Evolutionary conservation across 495 filamentous ascomycete species (phyloP).

Genomic region (Polyplosphaeria fusca): DNA sequence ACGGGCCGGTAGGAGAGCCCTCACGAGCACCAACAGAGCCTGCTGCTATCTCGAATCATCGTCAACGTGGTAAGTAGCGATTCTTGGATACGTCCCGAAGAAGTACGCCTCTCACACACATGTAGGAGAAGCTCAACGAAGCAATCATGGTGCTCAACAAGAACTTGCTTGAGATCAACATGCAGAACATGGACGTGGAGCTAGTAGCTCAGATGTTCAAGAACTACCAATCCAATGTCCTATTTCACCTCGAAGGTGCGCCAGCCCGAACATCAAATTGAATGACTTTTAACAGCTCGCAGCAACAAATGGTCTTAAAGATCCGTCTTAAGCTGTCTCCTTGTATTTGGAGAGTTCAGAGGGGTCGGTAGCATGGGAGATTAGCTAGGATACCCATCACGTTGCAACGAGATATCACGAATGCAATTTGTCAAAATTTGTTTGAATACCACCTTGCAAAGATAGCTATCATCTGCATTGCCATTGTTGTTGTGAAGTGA

Average conservation of each 20-base stretch:
- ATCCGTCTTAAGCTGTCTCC: slow-evolving; percentile 59
- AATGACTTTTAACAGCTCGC: neutral
- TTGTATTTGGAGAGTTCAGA: too few species aligned
- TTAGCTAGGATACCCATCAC: too few species aligned
- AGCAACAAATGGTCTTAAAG: slow-evolving; percentile 85
- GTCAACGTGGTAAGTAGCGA: slow-evolving; percentile 77
- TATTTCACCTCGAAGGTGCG: slow-evolving; percentile 94
- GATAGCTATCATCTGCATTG: too few species aligned
- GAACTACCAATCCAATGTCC: slow-evolving; percentile 96
- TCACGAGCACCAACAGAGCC: slow-evolving; percentile 94
- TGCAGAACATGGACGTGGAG: slow-evolving; percentile 97
- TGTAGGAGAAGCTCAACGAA: slow-evolving; percentile 95
- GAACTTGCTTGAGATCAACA: slow-evolving; percentile 90
- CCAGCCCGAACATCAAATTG: neutral
- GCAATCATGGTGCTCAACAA: slow-evolving; percentile 89
- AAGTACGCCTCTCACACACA: neutral
- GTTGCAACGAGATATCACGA: too few species aligned
- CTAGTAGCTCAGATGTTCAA: slow-evolving; percentile 99
- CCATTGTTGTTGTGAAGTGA: too few species aligned
- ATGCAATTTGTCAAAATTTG: too few species aligned
- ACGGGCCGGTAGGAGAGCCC: slow-evolving; percentile 72
- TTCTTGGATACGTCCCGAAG: neutral
- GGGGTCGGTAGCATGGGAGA: too few species aligned
- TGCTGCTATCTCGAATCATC: slow-evolving; percentile 91
- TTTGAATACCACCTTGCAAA: too few species aligned